Conservation (phyloP, 169 alveolate genomes). For the Plasmodium vivax region DNA sequence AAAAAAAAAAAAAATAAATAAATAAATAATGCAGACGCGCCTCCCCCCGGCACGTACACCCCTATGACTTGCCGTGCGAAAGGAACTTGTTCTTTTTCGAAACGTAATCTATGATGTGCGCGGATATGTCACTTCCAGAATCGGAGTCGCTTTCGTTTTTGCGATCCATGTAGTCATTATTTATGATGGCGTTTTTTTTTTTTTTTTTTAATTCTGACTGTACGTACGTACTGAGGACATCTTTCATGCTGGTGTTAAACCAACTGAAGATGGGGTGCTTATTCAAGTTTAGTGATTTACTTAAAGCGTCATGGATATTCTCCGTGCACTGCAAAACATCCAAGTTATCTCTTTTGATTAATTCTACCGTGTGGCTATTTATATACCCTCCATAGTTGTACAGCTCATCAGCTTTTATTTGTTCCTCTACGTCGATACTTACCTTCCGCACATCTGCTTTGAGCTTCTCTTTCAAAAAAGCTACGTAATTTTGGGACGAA, state of each 20-base stretch:
- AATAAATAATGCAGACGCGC: background rate
- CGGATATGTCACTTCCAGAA: slow-evolving; percentile 57
- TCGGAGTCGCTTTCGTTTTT: slow-evolving; percentile 47
- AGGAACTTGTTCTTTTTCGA: slow-evolving; percentile 31
- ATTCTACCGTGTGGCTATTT: slow-evolving; percentile 28
- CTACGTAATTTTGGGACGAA: slow-evolving; percentile 35
- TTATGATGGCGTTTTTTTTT: slow-evolving; percentile 10
- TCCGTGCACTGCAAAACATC: slow-evolving; percentile 26
- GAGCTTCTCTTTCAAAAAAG: slow-evolving; percentile 53
- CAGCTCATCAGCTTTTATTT: slow-evolving; percentile 57
- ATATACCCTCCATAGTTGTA: slow-evolving; percentile 73
- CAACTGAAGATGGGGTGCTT: slow-evolving; percentile 52
- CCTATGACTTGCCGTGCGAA: background rate
- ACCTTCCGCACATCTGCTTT: slow-evolving; percentile 40
- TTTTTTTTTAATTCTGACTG: slow-evolving; percentile 56
- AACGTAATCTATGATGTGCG: slow-evolving; percentile 49
- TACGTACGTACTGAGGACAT: slow-evolving; percentile 57
- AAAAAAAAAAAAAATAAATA: background rate
- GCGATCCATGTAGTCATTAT: slow-evolving; percentile 20
- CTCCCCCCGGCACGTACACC: background rate
- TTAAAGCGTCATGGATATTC: slow-evolving; percentile 39
- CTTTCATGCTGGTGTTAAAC: slow-evolving; percentile 67
- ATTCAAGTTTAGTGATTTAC: slow-evolving; percentile 41
- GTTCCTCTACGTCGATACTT: slow-evolving; percentile 29
- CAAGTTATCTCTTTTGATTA: slow-evolving; percentile 23